phyloP scores from a whole-genome alignment of 169 alveolate genomes.

The Babesia divergens region DNA sequence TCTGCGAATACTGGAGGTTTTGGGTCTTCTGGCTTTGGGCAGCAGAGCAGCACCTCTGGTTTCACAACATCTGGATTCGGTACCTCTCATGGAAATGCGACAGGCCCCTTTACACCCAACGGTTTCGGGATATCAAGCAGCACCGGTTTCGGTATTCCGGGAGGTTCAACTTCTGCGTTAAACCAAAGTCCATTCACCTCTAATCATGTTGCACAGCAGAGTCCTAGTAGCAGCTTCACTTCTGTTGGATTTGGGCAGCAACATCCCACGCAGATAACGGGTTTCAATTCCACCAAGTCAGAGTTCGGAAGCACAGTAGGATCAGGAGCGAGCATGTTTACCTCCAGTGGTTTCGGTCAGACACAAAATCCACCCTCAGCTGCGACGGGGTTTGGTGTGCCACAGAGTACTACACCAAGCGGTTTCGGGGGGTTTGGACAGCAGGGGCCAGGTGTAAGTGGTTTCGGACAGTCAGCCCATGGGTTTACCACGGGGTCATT shows the following conservation, averaged over 20 bases:
- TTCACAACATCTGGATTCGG: neutral
- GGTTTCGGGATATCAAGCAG: conserved; percentile 3
- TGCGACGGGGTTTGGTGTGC: neutral
- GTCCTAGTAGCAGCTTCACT: neutral
- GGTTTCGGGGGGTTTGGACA: neutral
- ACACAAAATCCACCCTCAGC: neutral
- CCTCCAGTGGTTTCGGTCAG: neutral
- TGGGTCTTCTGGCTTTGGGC: conserved; percentile 10
- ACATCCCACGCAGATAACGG: neutral
- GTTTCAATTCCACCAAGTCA: neutral
- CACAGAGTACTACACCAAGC: neutral
- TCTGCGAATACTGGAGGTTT: neutral
- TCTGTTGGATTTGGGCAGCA: conserved; percentile 10
- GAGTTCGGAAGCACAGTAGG: neutral
- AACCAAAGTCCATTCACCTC: conserved; percentile 10
- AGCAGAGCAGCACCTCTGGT: neutral
- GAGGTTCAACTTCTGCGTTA: neutral
- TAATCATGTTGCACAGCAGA: conserved; percentile 5
- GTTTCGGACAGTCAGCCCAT: conserved; percentile 16
- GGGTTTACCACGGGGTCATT: conserved; percentile 22
- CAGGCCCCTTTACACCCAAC: neutral
- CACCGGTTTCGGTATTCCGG: neutral
- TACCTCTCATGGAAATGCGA: neutral
- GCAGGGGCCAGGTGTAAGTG: neutral
- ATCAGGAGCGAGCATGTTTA: neutral